Evolutionary conservation across 2,329 filamentous ascomycete genomes (phyloP), one percentile per base, ranked within the genome.

Genomic region (Zymoseptoria tritici): DNA sequence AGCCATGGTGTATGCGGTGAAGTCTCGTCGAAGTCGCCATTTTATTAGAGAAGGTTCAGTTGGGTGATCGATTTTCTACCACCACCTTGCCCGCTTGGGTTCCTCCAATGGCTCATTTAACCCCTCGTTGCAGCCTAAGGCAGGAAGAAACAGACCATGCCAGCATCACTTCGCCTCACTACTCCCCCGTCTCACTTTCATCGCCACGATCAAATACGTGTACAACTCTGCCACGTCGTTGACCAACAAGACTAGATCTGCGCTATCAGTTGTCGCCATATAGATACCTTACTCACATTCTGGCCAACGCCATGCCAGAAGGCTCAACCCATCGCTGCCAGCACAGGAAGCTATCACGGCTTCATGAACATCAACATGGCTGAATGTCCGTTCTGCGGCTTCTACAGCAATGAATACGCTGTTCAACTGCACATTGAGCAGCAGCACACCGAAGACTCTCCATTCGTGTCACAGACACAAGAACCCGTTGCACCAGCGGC

Each of bases 371-470:
- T 11, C 60, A 60, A 22, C 59, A 70, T 70, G 68, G 66, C 61
- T 63, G 58, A 65, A 8, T 71, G 70, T 54, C 70, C 68, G 4
- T 70, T 71, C 58, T 74, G 72, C 58, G 64, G 64, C 26, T 68
- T 66, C 19, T 57, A 60, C 20, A 65, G 60, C 42, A 67, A 67
- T 53, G 58, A 64, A 19, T 70, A 72, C 52, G 57, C 57, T 6
- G 66, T 72, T 7, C 60, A 69, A 49, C 63, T 69, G 1, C 72
- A 74, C 53, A 69, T 74, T 52, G 72, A 74, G 57, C 64, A 72
- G 50, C 55, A 64, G 11, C 72, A 74, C 54, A 67, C 67, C 2
- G 68, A 70, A 24, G 62, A 66, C 56, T 70, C 70, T 9, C 64
- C 68, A 2, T 71, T 65, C 52, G 57, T 63, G 13, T 19, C 51